Evolutionary conservation across 495 filamentous ascomycete species (phyloP).

Genomic region (Daldinia loculata): DNA sequence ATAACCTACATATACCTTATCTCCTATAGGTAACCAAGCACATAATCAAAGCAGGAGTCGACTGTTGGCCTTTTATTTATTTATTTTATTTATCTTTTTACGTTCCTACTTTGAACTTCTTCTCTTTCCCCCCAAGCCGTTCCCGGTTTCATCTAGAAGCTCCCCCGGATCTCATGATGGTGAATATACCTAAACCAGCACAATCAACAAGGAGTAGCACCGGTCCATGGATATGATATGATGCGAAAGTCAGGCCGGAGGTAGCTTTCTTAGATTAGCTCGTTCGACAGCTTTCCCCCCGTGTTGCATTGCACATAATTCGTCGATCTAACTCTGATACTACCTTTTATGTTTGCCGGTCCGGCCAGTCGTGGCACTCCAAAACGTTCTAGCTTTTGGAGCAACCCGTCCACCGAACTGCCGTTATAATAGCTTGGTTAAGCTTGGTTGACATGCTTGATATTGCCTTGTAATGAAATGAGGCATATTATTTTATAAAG

Average conservation of each 20-base stretch:
- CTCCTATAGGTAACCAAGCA: neutral
- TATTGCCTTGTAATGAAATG: neutral
- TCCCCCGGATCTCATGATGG: slow-evolving; percentile 11
- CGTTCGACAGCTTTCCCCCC: neutral
- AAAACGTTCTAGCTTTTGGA: slow-evolving; percentile 4
- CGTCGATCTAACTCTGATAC: slow-evolving; percentile 36
- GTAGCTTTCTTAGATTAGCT: slow-evolving; percentile 16
- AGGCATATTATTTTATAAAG: neutral
- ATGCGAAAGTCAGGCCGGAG: slow-evolving; percentile 18
- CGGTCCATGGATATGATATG: slow-evolving; percentile 5
- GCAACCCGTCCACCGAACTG: slow-evolving; percentile 1
- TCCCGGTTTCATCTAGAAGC: slow-evolving; percentile 4
- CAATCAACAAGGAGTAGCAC: neutral
- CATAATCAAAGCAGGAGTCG: neutral
- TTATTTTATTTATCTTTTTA: no score
- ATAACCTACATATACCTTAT: neutral
- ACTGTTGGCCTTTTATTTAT: neutral
- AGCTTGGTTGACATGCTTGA: neutral
- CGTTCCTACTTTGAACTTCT: neutral
- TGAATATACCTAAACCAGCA: neutral
- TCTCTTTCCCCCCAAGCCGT: neutral
- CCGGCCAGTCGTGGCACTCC: slow-evolving; percentile 20
- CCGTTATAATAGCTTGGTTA: neutral
- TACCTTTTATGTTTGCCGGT: slow-evolving; percentile 30
- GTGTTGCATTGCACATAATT: slow-evolving; percentile 24